These are phyloP conservation scores for Plenodomus tracheiphilus DNA, from an alignment of 2,329 filamentous ascomycete species.

Conservation along the genomic window DNA sequence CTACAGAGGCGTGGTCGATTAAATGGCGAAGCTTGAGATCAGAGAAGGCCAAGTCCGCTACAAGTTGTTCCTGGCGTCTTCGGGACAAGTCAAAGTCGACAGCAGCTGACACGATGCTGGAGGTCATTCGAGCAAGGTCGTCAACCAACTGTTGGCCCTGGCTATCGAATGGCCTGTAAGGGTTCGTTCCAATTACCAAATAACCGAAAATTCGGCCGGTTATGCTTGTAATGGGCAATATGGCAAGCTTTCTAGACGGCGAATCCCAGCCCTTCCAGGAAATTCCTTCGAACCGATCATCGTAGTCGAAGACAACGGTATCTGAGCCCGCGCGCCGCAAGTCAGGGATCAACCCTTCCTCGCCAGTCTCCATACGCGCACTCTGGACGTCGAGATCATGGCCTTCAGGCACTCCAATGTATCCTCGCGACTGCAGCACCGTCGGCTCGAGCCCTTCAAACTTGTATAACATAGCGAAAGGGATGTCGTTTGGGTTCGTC, in stretches of 20 bases:
- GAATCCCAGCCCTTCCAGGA: constrained; percentile 39
- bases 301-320: constrained; percentile 26
- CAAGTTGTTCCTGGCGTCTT: constrained; percentile 12
- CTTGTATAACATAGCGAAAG: constrained; percentile 39
- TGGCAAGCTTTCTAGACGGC: constrained; percentile 38
- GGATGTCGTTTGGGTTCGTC: constrained; percentile 39
- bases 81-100: constrained; percentile 22
- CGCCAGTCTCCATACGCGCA: constrained; percentile 20
- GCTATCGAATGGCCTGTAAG: constrained; percentile 37
- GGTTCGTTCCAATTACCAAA: constrained; percentile 42
- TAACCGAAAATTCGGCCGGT: constrained; percentile 27
- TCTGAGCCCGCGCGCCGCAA: constrained; percentile 30
- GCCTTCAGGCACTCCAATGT: constrained; percentile 31
- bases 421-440: constrained; percentile 25
- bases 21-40: constrained; percentile 32
- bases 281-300: constrained; percentile 37
- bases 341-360: constrained; percentile 33
- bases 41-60: constrained; percentile 39
- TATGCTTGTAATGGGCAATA: constrained; percentile 14
- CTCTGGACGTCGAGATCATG: constrained; percentile 31
- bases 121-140: constrained; percentile 37
- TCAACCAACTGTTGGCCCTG: constrained; percentile 37
- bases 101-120: constrained; percentile 32
- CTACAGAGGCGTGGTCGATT: constrained; percentile 39
- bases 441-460: constrained; percentile 16